These are phyloP conservation scores for Phialophora tarda DNA, from an alignment of 2,329 filamentous ascomycete genomes.

Conservation along the genomic window DNA sequence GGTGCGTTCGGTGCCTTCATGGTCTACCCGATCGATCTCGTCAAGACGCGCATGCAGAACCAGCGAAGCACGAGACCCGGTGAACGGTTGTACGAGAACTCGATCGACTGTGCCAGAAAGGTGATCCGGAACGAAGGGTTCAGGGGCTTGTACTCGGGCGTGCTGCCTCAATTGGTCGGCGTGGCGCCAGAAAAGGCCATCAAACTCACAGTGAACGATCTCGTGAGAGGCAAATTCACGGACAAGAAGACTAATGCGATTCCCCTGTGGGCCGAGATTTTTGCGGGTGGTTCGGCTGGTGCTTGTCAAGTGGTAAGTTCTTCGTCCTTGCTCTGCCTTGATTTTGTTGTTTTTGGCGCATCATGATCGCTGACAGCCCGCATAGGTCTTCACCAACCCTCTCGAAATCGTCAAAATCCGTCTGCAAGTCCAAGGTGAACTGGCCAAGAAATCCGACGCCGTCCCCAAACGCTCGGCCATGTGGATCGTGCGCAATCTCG, in stretches of 20 bases:
- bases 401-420: slow-evolving; percentile 99
- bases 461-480: slow-evolving; percentile 88
- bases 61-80: slow-evolving; percentile 83
- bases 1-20: slow-evolving; percentile 98
- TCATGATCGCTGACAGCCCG: slow-evolving; percentile 24
- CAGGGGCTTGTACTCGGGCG: slow-evolving; percentile 88
- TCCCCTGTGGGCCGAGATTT: slow-evolving; percentile 70
- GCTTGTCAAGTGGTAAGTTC: slow-evolving; percentile 92
- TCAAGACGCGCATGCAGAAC: slow-evolving; percentile 99
- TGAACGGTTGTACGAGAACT: slow-evolving; percentile 94
- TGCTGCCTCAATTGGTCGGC: slow-evolving; percentile 91
- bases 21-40: slow-evolving; percentile 98
- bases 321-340: slow-evolving; percentile 18
- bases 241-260: slow-evolving; percentile 77
- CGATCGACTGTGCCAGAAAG: slow-evolving; percentile 90
- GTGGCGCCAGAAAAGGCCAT: slow-evolving; percentile 99
- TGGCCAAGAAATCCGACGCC: slow-evolving; percentile 83
- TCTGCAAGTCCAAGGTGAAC: slow-evolving; percentile 94
- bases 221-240: slow-evolving; percentile 78
- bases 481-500: slow-evolving; percentile 96
- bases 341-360: neutral
- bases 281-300: slow-evolving; percentile 88
- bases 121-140: slow-evolving; percentile 92
- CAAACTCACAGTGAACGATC: slow-evolving; percentile 96
- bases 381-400: slow-evolving; percentile 91